Base-by-base conservation (phyloP, 148 eudicot species). In the Fallopia convolvulus region DNA sequence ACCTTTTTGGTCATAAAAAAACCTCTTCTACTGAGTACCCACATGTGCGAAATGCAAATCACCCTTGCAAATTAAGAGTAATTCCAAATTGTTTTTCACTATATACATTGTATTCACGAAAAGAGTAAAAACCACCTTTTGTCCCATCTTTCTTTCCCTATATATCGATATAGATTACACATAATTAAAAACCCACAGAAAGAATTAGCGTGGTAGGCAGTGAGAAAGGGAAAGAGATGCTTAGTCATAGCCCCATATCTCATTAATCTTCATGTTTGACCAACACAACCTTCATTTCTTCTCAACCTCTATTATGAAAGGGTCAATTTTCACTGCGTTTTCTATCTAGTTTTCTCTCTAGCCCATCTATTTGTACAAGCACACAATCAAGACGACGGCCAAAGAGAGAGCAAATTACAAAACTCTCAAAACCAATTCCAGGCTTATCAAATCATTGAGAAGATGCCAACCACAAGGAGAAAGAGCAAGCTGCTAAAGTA, bases 401-500 rank as follows among this genome's bases (percentile, higher is more conserved):
- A 50, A 4, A 50, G 55, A 61, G 60, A 53, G 20, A 53, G 12
- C 33, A 2, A 26, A 61, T 10, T 1, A 50, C 3, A 0, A 61
- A 58, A 21, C 11, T 14, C 66, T 26, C 12, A 23, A 66, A 32
- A 42, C 72, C 72, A 56, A 56, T 60, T 53, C 18, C 1, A 18
- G 56, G 8, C 30, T 58, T 40, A 40, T 40, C 42, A 41, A 20
- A 20, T 21, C 32, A 21, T 20, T 21, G 33, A 66, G 20, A 68
- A 68, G 21, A 68, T 68, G 72, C 21, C 72, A 5, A 68, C 44
- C 3, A 14, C 72, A 36, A 68, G 36, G 46, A 68, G 44, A 39
- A 68, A 68, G 44, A 86, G 71, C 86, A 85, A 79, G 76, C 82
- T 91, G 40, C 81, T 90, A 58, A 90, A 87, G 76, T 83, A 88